Evolutionary conservation across 768 basidiomycete genomes (phyloP).

Genomic region (Paxillus involutus): DNA sequence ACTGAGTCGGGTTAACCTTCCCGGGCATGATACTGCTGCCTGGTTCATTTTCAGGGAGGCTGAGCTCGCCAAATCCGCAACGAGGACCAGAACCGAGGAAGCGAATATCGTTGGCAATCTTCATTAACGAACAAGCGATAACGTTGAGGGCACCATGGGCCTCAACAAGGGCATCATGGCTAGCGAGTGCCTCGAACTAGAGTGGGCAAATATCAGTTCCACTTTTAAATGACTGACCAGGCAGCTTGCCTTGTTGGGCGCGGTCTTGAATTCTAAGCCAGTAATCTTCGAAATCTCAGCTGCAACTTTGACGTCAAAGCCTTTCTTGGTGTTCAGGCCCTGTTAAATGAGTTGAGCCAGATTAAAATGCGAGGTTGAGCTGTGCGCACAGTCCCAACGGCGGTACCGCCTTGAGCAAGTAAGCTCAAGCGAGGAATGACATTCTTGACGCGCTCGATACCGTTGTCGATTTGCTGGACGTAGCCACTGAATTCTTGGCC

Average conservation of each 20-base stretch:
- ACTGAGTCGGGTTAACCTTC: slow-evolving; percentile 99
- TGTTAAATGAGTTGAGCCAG: slow-evolving; percentile 31
- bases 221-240: background rate
- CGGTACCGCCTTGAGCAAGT: slow-evolving; percentile 97
- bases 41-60: slow-evolving; percentile 96
- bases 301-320: slow-evolving; percentile 95
- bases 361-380: background rate
- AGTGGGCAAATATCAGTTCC: slow-evolving; percentile 7
- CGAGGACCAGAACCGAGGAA: slow-evolving; percentile 97
- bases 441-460: slow-evolving; percentile 79
- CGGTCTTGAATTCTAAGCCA: slow-evolving; percentile 89
- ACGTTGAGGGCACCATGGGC: slow-evolving; percentile 96
- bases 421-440: slow-evolving; percentile 83
- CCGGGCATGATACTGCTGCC: slow-evolving; percentile 99
- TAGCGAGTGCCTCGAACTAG: slow-evolving; percentile 95
- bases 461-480: slow-evolving; percentile 90
- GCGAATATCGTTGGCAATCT: slow-evolving; percentile 99
- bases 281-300: slow-evolving; percentile 89
- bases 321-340: slow-evolving; percentile 96
- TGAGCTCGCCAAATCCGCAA: slow-evolving; percentile 94
- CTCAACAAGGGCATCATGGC: slow-evolving; percentile 98
- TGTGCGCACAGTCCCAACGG: slow-evolving; percentile 86
- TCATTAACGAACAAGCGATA: slow-evolving; percentile 96
- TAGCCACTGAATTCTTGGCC: slow-evolving; percentile 99
- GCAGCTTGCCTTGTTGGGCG: slow-evolving; percentile 86